Percentiles rank a stretch among this genome's conserved stretches.
Evolutionary conservation across 2,329 filamentous ascomycete genomes (phyloP).

Genomic region (Ophiostoma australiae): DNA sequence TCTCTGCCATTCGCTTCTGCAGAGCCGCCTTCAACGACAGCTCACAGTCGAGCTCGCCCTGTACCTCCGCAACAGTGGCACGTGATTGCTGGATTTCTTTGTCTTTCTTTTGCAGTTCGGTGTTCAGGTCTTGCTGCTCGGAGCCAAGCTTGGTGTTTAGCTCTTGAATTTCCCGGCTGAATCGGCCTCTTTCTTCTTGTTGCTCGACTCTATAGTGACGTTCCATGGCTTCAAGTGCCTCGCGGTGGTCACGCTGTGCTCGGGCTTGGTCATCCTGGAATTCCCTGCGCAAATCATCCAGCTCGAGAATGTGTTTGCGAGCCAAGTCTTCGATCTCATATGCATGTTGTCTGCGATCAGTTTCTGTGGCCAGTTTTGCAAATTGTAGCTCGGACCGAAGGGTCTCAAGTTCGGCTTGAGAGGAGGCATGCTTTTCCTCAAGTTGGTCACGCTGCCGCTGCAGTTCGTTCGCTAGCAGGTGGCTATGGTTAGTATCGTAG

Average conservation of each 20-base stretch:
- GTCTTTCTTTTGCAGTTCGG: conserved; percentile 49
- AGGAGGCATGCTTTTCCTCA: conserved; percentile 42
- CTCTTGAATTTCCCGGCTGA: conserved; percentile 61
- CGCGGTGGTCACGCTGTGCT: conserved; percentile 57
- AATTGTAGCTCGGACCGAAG: conserved; percentile 45
- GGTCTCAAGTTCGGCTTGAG: conserved; percentile 61
- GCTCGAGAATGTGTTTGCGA: conserved; percentile 51
- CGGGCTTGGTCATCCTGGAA: conserved; percentile 52
- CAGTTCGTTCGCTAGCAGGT: conserved; percentile 42
- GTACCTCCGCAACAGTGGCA: conserved; percentile 44
- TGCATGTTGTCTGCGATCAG: conserved; percentile 41
- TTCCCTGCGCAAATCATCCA: conserved; percentile 51
- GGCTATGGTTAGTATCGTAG: not conserved
- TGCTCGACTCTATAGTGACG: conserved; percentile 59
- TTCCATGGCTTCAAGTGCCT: conserved; percentile 62
- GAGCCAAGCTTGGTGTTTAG: conserved; percentile 50
- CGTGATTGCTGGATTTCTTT: conserved; percentile 49
- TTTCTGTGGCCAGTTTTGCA: conserved; percentile 40
- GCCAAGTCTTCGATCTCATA: conserved; percentile 53
- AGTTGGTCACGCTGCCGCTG: conserved; percentile 46
- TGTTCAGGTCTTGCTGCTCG: conserved; percentile 49
- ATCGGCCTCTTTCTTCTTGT: conserved; percentile 57
- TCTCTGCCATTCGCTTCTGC: conserved; percentile 52
- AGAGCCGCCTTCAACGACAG: conserved; percentile 54
- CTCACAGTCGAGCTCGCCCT: conserved; percentile 56